A percentile compares a stretch with the other conserved stretches of the same genome.
phyloP scores from a whole-genome alignment of 2,329 filamentous ascomycete species.

The Colletotrichum lentis region DNA sequence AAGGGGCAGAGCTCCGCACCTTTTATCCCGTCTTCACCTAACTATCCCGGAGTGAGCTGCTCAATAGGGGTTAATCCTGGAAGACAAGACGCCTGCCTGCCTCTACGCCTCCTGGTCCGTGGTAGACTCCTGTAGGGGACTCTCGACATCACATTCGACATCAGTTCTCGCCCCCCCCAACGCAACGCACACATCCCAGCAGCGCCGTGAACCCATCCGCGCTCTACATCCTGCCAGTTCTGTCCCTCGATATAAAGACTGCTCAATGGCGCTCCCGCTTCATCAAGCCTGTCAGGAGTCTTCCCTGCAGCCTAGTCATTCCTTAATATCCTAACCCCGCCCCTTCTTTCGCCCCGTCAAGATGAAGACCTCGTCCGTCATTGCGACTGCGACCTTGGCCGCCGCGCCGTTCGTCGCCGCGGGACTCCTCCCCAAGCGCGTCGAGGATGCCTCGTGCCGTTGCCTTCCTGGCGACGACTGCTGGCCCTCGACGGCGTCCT shows the following conservation, averaged over 20 bases:
- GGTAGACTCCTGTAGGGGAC: neutral
- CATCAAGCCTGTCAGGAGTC: slow-evolving; percentile 27
- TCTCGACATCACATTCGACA: slow-evolving; percentile 5
- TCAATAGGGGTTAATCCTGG: slow-evolving; percentile 24
- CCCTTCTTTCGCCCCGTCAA: slow-evolving; percentile 19
- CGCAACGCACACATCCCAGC: slow-evolving; percentile 10
- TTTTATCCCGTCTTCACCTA: slow-evolving; percentile 16
- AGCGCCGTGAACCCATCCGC: neutral
- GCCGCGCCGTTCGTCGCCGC: slow-evolving; percentile 30
- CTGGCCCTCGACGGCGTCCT: slow-evolving; percentile 60
- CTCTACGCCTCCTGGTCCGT: neutral
- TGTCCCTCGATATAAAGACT: slow-evolving; percentile 34
- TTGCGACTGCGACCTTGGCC: slow-evolving; percentile 28
- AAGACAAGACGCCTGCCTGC: no score
- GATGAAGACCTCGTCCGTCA: slow-evolving; percentile 32
- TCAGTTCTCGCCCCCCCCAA: no score
- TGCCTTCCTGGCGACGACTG: slow-evolving; percentile 61
- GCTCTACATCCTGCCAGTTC: neutral
- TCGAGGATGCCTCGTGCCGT: slow-evolving; percentile 45
- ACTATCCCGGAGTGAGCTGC: slow-evolving; percentile 22
- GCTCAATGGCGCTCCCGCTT: slow-evolving; percentile 18
- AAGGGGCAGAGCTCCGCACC: slow-evolving; percentile 30
- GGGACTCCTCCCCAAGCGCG: slow-evolving; percentile 31
- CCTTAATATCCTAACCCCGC: slow-evolving; percentile 15
- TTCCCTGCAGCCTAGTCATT: slow-evolving; percentile 36